Percentiles rank a stretch among this genome's conserved stretches.
Evolutionary conservation across 2,329 filamentous ascomycete genomes (phyloP).

Genomic region (Trichoderma arundinaceum): DNA sequence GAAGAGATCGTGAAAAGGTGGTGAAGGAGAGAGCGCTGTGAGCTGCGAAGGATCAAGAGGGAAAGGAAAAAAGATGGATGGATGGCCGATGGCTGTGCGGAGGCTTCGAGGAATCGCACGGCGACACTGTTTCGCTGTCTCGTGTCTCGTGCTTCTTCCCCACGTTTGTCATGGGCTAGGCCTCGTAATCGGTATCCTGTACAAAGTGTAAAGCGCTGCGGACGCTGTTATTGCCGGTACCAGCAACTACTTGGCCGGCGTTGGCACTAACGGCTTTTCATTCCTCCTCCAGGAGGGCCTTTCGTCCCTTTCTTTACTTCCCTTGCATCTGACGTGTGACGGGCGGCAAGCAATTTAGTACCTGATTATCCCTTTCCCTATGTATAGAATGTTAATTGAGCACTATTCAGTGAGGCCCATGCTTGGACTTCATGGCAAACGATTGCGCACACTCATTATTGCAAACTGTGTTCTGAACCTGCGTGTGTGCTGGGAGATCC

Average conservation of each 20-base stretch:
- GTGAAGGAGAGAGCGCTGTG: no score
- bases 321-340: no score
- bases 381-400: background rate
- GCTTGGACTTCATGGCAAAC: no score
- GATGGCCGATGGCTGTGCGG: background rate
- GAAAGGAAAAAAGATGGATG: slow-evolving; percentile 12
- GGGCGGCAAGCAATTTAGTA: background rate
- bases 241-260: background rate
- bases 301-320: no score
- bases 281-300: background rate
- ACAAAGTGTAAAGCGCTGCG: background rate
- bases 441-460: no score
- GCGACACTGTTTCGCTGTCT: background rate
- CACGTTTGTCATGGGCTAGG: slow-evolving; percentile 18
- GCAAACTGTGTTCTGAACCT: background rate
- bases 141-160: slow-evolving; percentile 28
- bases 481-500: background rate
- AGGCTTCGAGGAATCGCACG: no score
- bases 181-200: slow-evolving; percentile 21
- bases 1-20: no score
- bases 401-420: background rate
- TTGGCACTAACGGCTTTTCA: background rate
- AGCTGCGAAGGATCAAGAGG: background rate
- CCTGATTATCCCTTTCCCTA: background rate
- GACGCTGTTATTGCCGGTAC: background rate